phyloP scores from a whole-genome alignment of 495 filamentous ascomycete genomes.

The Gamarada debralockiae region DNA sequence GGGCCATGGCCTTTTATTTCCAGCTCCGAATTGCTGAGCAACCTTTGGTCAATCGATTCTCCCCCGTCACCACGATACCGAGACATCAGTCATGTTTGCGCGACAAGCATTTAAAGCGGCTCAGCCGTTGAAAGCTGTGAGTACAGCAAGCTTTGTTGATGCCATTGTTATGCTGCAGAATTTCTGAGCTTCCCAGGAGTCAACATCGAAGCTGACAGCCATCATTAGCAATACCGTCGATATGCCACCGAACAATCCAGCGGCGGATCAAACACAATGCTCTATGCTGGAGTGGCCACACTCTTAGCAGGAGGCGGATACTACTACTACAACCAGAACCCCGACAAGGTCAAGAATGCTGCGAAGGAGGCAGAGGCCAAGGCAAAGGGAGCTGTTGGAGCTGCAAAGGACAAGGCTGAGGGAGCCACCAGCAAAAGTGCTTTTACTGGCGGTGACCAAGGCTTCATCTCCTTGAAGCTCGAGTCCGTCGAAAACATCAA shows the following conservation, averaged over 20 bases:
- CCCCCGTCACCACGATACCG: background rate
- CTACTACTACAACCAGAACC: constrained; percentile 41
- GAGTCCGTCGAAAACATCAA: constrained; percentile 73
- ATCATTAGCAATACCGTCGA: constrained; percentile 36
- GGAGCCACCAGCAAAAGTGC: constrained; percentile 41
- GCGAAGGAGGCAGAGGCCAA: constrained; percentile 38
- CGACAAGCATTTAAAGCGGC: constrained; percentile 39
- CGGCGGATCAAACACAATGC: constrained; percentile 36
- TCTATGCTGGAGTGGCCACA: constrained; percentile 35
- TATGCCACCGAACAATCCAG: constrained; percentile 47
- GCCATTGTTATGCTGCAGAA: no score
- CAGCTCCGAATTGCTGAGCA: background rate
- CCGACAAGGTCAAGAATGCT: constrained; percentile 43
- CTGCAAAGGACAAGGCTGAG: constrained; percentile 12
- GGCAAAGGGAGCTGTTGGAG: constrained; percentile 28
- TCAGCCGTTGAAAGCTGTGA: constrained; percentile 42
- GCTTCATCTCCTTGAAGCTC: constrained; percentile 76
- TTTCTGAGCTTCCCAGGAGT: no score
- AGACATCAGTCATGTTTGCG: constrained; percentile 35
- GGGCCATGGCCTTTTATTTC: no score
- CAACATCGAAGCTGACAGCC: constrained; percentile 1
- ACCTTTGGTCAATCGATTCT: background rate
- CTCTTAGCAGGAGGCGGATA: constrained; percentile 42
- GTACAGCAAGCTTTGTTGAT: constrained; percentile 24
- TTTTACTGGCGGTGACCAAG: constrained; percentile 83